phyloP scores from a whole-genome alignment of 148 eudicot species.

The Polygonum aviculare region DNA sequence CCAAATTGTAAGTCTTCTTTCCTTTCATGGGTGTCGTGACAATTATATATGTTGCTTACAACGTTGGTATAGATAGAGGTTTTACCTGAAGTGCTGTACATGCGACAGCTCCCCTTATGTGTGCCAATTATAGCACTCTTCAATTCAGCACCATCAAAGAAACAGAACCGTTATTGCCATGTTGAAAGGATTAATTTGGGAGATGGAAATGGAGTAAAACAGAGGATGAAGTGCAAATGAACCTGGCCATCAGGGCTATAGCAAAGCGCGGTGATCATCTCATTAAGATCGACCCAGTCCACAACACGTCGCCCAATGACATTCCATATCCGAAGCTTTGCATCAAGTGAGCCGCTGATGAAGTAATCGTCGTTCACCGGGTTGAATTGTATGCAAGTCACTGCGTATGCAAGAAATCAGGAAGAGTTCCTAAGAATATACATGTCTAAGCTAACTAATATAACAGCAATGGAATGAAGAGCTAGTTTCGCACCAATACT shows the following conservation, averaged over 20 bases:
- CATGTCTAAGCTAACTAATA: no score
- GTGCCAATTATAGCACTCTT: slow-evolving; percentile 92
- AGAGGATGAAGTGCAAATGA: not conserved
- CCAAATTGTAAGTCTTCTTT: not conserved
- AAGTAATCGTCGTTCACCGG: slow-evolving; percentile 3
- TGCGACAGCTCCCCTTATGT: slow-evolving; percentile 84
- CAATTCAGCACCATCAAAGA: slow-evolving; percentile 2
- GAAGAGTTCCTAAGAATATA: not conserved
- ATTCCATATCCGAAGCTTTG: slow-evolving; percentile 82
- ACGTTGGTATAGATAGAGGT: not conserved
- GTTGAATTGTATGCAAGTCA: slow-evolving; percentile 10
- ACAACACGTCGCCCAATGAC: slow-evolving; percentile 80
- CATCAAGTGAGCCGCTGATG: slow-evolving; percentile 11
- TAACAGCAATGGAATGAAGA: no score
- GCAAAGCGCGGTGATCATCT: slow-evolving; percentile 97
- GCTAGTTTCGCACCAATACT: no score
- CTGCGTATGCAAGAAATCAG: slow-evolving; percentile 7
- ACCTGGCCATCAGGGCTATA: slow-evolving; percentile 98
- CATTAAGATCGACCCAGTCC: slow-evolving; percentile 91
- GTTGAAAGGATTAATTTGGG: not conserved
- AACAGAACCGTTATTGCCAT: not conserved
- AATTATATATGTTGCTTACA: not conserved
- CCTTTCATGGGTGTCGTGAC: not conserved
- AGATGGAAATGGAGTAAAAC: not conserved
- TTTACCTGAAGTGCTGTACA: slow-evolving; percentile 69